Base-by-base conservation (phyloP, 768 basidiomycete species). In the Boletus tylopilopsis region DNA sequence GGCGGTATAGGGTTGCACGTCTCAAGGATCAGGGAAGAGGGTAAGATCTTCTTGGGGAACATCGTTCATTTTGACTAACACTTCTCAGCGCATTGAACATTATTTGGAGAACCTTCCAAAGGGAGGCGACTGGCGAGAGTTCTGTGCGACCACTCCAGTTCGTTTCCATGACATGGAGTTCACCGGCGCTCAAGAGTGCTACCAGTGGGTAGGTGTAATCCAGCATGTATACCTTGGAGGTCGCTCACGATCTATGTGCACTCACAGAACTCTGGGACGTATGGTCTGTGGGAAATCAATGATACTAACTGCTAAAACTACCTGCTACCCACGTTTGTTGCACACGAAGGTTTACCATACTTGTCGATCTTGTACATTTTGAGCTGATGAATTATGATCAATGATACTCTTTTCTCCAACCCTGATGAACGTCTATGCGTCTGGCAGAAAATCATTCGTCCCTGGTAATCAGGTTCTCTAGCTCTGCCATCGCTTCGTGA, bases 121-220 rank as follows among this genome's bases (percentile, higher is more conserved):
- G 10, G 60, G 55, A 18, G 55, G 59, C 5, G 60, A 68, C 25
- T 69, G 66, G 69, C 52, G 54, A 27, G 62, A 62, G 13, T 68
- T 71, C 36, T 70, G 67, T 25, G 67, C 67, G 5, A 67, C 70
- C 3, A 71, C 69, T 0, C 69, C 69, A 13, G 54, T 45, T 6
- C 51, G 38, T 16, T 68, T 70, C 45, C 44, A 36, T 13, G 51
- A 46, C 2, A 46, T 62, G 56, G 55, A 64, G 13, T 69, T 68
- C 45, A 27, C 50, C 9, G 56, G 68, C 21, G 53, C 58, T n/a
- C 52, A 62, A n/a, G 49, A 53, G 24, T 61, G 57, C 25, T 53
- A 45, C 55, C 55, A 59, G 54, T 38, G 13, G 5, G 60, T 53
- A 7, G 38, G 58, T 59, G 8, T 24, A 11, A 42, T 42, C 6